Percentiles rank a stretch among this genome's conserved stretches.
Conservation (phyloP, 2,329 filamentous ascomycete species). For the Xylariomycetidae sp. region DNA sequence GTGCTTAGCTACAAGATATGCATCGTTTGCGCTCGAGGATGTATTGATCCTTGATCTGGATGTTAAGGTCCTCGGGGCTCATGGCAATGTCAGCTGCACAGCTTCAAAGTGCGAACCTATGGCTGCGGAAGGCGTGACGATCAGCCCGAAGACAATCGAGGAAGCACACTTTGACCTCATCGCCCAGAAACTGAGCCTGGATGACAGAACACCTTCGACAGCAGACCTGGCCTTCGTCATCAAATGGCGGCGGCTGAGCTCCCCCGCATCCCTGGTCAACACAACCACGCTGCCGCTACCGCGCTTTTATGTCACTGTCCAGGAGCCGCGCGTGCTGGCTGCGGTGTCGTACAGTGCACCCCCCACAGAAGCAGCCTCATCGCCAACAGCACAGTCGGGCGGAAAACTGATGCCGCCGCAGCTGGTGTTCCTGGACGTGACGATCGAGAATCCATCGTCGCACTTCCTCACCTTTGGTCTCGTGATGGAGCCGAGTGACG, state of each 20-base stretch:
- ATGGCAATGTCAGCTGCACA: constrained; percentile 56
- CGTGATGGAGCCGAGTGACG: constrained; percentile 84
- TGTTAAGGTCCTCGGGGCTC: constrained; percentile 52
- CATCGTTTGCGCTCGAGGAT: constrained; percentile 71
- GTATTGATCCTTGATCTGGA: constrained; percentile 58
- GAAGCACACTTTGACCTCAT: constrained; percentile 68
- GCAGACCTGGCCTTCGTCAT: constrained; percentile 72
- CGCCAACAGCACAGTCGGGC: constrained; percentile 15
- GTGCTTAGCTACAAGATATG: constrained; percentile 66
- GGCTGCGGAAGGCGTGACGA: constrained; percentile 37
- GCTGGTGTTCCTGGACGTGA: constrained; percentile 47
- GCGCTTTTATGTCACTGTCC: constrained; percentile 71
- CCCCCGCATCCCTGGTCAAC: constrained; percentile 35
- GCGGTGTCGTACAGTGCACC: constrained; percentile 44
- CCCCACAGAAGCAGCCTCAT: too few species aligned
- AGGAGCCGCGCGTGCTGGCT: constrained; percentile 79
- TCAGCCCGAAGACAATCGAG: constrained; percentile 62
- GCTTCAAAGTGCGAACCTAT: constrained; percentile 33
- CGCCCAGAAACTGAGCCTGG: constrained; percentile 69
- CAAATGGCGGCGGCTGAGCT: constrained; percentile 60
- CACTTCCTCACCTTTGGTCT: constrained; percentile 93
- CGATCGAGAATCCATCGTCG: constrained; percentile 87
- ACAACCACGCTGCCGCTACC: constrained; percentile 70
- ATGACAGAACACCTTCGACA: constrained; percentile 71
- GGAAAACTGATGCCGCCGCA: constrained; percentile 27